phyloP scores from a whole-genome alignment of 2,329 filamentous ascomycete species.

The Trichoderma sp. region DNA sequence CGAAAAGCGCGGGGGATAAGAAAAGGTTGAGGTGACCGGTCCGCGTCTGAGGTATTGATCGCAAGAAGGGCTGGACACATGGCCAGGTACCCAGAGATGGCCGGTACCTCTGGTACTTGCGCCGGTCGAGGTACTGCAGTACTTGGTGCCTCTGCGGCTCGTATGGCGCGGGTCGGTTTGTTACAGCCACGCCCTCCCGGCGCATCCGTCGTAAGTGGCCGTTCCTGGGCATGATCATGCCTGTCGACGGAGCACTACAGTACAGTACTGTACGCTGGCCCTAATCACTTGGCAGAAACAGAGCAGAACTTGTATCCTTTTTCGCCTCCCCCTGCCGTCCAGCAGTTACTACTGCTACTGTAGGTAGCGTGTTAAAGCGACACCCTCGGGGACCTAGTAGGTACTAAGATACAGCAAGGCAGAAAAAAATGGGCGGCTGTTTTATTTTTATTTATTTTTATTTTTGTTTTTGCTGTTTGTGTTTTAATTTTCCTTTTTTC shows the following conservation, averaged over 20 bases:
- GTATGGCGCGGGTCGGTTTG: slow-evolving; percentile 6
- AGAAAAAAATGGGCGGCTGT: neutral
- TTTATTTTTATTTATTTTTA: neutral
- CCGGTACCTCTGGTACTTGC: slow-evolving; percentile 11
- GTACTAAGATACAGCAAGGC: neutral
- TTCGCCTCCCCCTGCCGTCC: slow-evolving; percentile 10
- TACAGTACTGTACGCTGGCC: neutral
- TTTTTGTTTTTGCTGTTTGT: neutral
- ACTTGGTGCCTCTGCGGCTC: slow-evolving; percentile 4
- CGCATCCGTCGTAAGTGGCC: slow-evolving; percentile 16
- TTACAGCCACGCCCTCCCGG: neutral
- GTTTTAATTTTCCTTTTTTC: neutral
- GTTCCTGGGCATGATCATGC: neutral
- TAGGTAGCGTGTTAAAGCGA: neutral
- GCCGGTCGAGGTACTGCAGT: slow-evolving; percentile 4
- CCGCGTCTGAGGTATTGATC: neutral
- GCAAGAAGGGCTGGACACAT: slow-evolving; percentile 13
- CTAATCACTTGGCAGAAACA: slow-evolving; percentile 4
- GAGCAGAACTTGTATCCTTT: neutral
- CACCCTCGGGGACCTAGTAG: neutral
- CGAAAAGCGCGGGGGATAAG: slow-evolving; percentile 13
- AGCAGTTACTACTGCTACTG: too few species aligned
- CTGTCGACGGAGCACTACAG: too few species aligned
- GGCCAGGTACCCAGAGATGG: slow-evolving; percentile 14
- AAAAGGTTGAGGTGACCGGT: neutral